Evolutionary conservation across 495 filamentous ascomycete genomes (phyloP), one percentile per base, ranked within the genome.

Genomic region (Bathelium albidoporum): DNA sequence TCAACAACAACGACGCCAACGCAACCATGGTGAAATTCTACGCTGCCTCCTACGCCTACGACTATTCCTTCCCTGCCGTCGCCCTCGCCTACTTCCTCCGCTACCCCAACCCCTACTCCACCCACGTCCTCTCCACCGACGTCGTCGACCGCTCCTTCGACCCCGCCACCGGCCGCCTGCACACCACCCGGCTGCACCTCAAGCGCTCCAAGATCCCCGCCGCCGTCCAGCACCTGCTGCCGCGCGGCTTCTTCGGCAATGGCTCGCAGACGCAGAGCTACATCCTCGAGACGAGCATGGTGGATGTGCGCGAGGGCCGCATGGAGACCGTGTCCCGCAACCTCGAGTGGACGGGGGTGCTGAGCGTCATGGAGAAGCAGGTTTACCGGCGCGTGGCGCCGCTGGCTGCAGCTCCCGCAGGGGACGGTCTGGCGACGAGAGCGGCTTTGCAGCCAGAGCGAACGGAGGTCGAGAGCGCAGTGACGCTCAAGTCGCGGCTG

Each of bases 51-150:
- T 94, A 89, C 75, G 86, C 83, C 75, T 97, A 97, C 79, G 85
- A 89, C 75, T 95, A 96, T 75, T 86, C 89, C 68, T 95, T 94
- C 75, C 87, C 91, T 64, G 84, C 87, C 65, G 94, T 99, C 44
- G 92, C 91, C 10, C 87, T 99, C 66, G 94, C 94, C 77, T 99
- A 96, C 83, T 97, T 97, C 81, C 89, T 99, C 59, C 92, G 94
- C 43, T 99, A 99, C 75, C 95, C 94, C 18, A 99, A 99, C 74
- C 94, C 94, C 12, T 97, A 96, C 76, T 87, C 89, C 64, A 89
- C 83, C 68, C 94, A 99, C 81, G 94, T 99, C 64, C 83, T 96
- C 65, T 95, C 89, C 43, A 95, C 92, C 74, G 94, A 99, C 78
- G 94, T 94, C 71, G 92, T 99, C 74, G 85, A 87, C 36, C 89